Conservation (phyloP, 2,329 filamentous ascomycete genomes). For the Orbilia ellipsospora region DNA sequence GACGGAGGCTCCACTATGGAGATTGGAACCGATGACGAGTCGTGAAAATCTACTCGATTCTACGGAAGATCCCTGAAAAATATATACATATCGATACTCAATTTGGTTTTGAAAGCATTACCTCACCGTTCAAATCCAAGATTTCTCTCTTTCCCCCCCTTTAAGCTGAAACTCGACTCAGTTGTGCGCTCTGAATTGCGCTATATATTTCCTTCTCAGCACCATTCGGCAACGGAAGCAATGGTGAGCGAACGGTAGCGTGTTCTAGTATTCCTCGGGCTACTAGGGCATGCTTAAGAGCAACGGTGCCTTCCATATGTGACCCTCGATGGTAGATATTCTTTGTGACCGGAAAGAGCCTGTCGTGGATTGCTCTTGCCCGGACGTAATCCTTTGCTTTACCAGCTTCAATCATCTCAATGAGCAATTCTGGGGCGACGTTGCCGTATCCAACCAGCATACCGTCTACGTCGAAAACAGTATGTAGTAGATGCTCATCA, state of each 20-base stretch:
- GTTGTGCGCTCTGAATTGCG: constrained; percentile 61
- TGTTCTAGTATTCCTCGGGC: constrained; percentile 67
- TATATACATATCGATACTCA: neutral
- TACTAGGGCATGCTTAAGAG: constrained; percentile 67
- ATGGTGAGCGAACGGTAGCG: constrained; percentile 66
- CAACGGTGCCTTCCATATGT: constrained; percentile 69
- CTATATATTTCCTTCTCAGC: constrained; percentile 65
- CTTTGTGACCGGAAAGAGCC: constrained; percentile 67
- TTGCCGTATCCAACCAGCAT: constrained; percentile 69
- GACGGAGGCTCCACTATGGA: constrained; percentile 11
- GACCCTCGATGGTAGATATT: constrained; percentile 69
- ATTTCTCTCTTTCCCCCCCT: neutral
- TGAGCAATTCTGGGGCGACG: constrained; percentile 67
- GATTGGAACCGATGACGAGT: constrained; percentile 38
- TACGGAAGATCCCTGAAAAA: neutral
- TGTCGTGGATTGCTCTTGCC: constrained; percentile 67
- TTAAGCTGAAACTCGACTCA: constrained; percentile 47
- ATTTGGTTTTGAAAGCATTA: no score
- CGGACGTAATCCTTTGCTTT: constrained; percentile 66
- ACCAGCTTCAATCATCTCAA: constrained; percentile 67
- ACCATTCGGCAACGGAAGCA: constrained; percentile 64
- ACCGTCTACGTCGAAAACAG: constrained; percentile 67
- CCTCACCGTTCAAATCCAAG: neutral
- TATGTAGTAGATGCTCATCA: constrained; percentile 68
- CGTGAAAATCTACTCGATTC: constrained; percentile 27